A percentile compares a stretch with the other conserved stretches of the same genome.
These are phyloP conservation scores for Curvularia lunata DNA, from an alignment of 2,329 filamentous ascomycete species.

Conservation along the genomic window DNA sequence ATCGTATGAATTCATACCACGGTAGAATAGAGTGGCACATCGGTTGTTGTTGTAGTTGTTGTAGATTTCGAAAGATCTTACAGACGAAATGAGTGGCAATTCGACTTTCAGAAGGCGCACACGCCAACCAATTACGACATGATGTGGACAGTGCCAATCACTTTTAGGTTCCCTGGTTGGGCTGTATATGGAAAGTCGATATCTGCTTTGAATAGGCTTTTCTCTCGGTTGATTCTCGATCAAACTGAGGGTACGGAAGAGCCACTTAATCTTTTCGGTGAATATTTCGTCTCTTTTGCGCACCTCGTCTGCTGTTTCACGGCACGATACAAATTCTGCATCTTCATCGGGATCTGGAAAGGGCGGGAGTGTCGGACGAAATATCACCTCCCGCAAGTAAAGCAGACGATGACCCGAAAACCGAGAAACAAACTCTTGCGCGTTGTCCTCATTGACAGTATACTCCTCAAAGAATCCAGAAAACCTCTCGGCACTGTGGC, in stretches of 20 bases:
- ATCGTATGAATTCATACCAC: not conserved
- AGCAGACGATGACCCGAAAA: slow-evolving; percentile 18
- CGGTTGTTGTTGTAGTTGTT: too few species aligned
- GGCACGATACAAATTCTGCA: not conserved
- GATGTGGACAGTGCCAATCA: not conserved
- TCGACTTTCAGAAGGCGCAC: not conserved
- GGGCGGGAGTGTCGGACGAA: not conserved
- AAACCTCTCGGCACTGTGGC: slow-evolving; percentile 19
- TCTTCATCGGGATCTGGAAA: not conserved
- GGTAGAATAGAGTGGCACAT: too few species aligned
- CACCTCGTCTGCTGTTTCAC: not conserved
- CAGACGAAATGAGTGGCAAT: not conserved
- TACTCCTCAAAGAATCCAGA: slow-evolving; percentile 18
- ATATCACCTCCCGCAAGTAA: slow-evolving; percentile 3
- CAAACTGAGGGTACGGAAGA: not conserved
- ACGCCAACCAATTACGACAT: not conserved
- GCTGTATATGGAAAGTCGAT: slow-evolving; percentile 1
- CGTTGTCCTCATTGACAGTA: slow-evolving; percentile 10
- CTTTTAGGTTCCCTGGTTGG: not conserved
- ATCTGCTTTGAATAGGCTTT: not conserved
- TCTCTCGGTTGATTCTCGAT: not conserved
- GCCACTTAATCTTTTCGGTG: not conserved
- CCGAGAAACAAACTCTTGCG: slow-evolving; percentile 12
- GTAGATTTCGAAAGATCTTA: slow-evolving; percentile 1
- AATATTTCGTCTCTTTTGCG: not conserved